Base-by-base conservation (phyloP, 495 filamentous ascomycete genomes). In the Cudoniella acicularis region DNA sequence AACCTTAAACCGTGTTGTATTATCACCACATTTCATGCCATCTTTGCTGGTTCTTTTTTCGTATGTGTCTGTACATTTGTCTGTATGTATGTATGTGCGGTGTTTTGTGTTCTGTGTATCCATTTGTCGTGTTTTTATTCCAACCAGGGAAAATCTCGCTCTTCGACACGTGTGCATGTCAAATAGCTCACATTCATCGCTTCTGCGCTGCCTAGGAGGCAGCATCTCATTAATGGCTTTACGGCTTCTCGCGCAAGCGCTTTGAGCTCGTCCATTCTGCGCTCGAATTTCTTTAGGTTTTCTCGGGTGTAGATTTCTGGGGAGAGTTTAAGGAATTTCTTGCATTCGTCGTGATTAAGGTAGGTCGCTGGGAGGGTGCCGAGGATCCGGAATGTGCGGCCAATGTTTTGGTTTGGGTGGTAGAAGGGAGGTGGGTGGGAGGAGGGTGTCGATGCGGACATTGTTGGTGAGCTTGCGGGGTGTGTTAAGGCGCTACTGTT, bases 191-290 rank as follows among this genome's bases (percentile, higher is more conserved):
- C 59, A 16, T 61, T 57, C 16, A 71, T 73, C 16, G 78, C 71
- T 69, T 94, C 90, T 18, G 93, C 76, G 52, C 86, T 89, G 64
- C 86, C 91, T 10, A 55, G 27, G 16, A 67, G 52, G 25, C 18
- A 23, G 43, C 61, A 56, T 23, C 87, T 82, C 88, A 93, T 93
- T 20, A 96, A 72, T 23, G 91, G 90, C 53, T 86, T 85, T n/a
- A 95, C 91, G 24, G 86, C 81, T 61, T 95, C 90, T 25, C 86
- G 80, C 23, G 91, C 92, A 65, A 90, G 76, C 45, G 79, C 78
- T 72, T 96, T 96, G 18, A 96, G 76, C 72, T 96, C 92, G 46
- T 96, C 92, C 65, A 96, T 81, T 41, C 88, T 79, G 69, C 87
- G 83, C 77, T 96, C 92, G 60, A 96, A 95, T 49, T 84, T 79